Evolutionary conservation across 352 stramenopile genomes (phyloP).

Genomic region (Phytophthora vignae): DNA sequence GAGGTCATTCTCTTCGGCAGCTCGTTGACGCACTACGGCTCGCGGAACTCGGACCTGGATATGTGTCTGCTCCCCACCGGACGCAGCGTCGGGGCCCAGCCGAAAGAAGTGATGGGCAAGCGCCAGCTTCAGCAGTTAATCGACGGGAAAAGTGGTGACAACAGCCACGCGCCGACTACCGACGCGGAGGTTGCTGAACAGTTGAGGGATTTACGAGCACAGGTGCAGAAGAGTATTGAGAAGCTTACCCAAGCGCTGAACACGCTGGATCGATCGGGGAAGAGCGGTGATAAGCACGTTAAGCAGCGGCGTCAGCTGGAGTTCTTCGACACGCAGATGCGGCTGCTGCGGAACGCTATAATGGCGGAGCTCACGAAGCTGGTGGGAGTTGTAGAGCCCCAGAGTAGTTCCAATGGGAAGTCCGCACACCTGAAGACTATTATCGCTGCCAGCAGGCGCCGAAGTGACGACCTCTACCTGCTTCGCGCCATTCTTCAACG

Average conservation of each 20-base stretch:
- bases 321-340: conserved; percentile 56
- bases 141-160: conserved; percentile 27
- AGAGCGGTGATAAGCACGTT: conserved; percentile 36
- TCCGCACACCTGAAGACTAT: conserved; percentile 43
- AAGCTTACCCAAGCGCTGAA: conserved; percentile 55
- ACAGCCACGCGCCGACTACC: conserved; percentile 19
- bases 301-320: conserved; percentile 50
- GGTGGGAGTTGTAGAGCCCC: conserved; percentile 8
- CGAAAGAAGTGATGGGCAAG: conserved; percentile 40
- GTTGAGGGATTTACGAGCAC: conserved; percentile 50
- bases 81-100: conserved; percentile 3
- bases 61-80: conserved; percentile 66
- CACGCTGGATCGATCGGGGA: conserved; percentile 35
- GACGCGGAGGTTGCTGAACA: conserved; percentile 29
- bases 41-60: conserved; percentile 77
- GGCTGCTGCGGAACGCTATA: conserved; percentile 45
- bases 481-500: conserved; percentile 56
- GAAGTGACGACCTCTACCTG: conserved; percentile 60
- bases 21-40: conserved; percentile 80
- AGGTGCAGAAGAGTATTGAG: conserved; percentile 59
- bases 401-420: conserved; percentile 23
- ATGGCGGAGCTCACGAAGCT: conserved; percentile 30
- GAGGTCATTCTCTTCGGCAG: conserved; percentile 78
- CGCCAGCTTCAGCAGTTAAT: conserved; percentile 59
- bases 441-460: conserved; percentile 45